Conservation (phyloP, 495 filamentous ascomycete species). For the Annulohypoxylon maeteangense region DNA sequence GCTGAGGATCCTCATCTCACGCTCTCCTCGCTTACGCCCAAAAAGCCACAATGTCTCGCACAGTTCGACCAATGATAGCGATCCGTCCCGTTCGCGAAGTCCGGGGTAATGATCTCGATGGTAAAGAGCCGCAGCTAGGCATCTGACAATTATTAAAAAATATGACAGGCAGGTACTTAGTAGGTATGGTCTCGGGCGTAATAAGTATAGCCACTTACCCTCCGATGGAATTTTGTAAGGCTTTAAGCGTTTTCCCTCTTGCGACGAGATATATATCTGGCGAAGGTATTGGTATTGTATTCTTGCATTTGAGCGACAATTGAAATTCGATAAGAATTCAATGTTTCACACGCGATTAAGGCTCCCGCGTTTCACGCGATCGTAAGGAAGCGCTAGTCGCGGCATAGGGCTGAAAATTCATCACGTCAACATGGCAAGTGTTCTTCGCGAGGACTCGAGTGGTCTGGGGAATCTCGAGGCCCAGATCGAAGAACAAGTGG, state of each 20-base stretch:
- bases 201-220: constrained; percentile 14
- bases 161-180: constrained; percentile 1
- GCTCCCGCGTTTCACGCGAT: constrained; percentile 12
- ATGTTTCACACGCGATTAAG: constrained; percentile 1
- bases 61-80: constrained; percentile 21
- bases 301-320: not conserved
- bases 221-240: not conserved
- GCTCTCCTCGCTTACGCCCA: constrained; percentile 37
- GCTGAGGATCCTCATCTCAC: constrained; percentile 41
- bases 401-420: not conserved
- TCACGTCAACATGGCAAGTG: constrained; percentile 6
- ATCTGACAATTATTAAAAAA: constrained; percentile 21
- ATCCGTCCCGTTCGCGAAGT: not conserved
- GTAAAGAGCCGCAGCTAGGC: constrained; percentile 39
- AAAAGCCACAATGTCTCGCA: constrained; percentile 22
- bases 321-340: not conserved
- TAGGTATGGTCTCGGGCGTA: not conserved
- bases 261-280: not conserved
- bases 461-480: constrained; percentile 11
- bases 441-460: constrained; percentile 18
- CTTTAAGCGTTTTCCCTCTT: not conserved
- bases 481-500: constrained; percentile 30
- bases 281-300: not conserved
- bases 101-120: constrained; percentile 38
- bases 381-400: not conserved